These are phyloP conservation scores for Lepidium aucheri DNA, from an alignment of 345 rosid genomes.

Conservation along the genomic window DNA sequence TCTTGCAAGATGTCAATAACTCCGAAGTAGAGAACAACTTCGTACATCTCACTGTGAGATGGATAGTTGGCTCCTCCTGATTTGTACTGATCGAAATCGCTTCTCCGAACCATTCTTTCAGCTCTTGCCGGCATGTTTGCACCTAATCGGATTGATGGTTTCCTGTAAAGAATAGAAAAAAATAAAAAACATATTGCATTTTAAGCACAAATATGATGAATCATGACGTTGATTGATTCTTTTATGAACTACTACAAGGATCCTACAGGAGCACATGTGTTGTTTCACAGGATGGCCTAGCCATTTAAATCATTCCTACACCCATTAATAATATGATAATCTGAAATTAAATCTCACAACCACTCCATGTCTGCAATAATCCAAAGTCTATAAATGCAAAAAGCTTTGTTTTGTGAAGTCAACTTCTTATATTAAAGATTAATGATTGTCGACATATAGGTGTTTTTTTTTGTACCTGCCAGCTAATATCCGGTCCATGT, in stretches of 20 bases:
- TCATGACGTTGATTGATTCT: not conserved
- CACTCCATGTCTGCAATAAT: conserved; percentile 14
- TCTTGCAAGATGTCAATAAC: conserved; percentile 91
- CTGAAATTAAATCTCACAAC: conserved; percentile 8
- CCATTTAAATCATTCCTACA: not conserved
- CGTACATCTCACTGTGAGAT: conserved; percentile 48
- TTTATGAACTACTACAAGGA: not conserved
- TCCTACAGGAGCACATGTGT: conserved; percentile 25
- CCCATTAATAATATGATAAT: not conserved
- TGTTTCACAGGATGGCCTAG: conserved; percentile 9
- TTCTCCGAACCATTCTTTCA: conserved; percentile 62
- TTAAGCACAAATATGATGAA: not conserved
- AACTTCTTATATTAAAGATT: conserved; percentile 10
- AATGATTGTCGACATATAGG: not conserved
- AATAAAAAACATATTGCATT: not conserved
- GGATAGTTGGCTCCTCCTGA: conserved; percentile 47
- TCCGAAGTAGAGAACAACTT: conserved; percentile 93
- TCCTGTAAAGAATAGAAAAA: conserved; percentile 35
- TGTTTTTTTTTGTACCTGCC: conserved; percentile 46
- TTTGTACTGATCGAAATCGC: conserved; percentile 80
- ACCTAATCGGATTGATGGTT: conserved; percentile 76
- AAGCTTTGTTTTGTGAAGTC: conserved; percentile 13
- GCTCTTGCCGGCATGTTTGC: conserved; percentile 98
- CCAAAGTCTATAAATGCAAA: conserved; percentile 21
- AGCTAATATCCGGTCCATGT: conserved; percentile 70